Percentiles rank a stretch among this genome's conserved stretches.
phyloP scores from a whole-genome alignment of 2,329 filamentous ascomycete species.

The Chrysosporium queenslandicum region DNA sequence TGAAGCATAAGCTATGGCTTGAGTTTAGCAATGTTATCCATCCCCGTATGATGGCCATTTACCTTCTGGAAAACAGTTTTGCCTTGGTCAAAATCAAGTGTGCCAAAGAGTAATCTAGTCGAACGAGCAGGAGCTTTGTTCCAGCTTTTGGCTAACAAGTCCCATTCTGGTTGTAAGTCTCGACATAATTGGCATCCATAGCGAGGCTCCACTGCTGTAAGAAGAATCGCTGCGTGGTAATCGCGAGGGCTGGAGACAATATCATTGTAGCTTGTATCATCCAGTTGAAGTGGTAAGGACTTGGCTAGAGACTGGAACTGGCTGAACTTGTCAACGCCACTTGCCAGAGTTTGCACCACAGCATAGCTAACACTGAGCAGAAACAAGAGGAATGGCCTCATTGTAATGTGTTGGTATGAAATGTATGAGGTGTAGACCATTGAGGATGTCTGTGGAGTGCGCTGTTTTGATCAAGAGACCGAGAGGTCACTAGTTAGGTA shows the following conservation, averaged over 20 bases:
- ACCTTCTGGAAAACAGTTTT: conserved; percentile 80
- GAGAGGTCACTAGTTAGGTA: too few relatives aligned
- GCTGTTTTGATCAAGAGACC: too few relatives aligned
- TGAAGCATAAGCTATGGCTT: conserved; percentile 67
- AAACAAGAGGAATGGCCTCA: neutral
- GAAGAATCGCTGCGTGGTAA: conserved; percentile 68
- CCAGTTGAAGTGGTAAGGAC: conserved; percentile 57
- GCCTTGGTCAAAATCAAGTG: conserved; percentile 79
- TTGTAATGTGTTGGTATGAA: too few relatives aligned
- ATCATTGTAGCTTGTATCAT: conserved; percentile 63
- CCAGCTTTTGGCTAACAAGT: conserved; percentile 78
- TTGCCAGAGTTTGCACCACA: neutral
- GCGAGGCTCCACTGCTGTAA: conserved; percentile 74
- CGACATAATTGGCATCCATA: conserved; percentile 79
- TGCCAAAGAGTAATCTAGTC: conserved; percentile 60
- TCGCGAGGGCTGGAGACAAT: conserved; percentile 70
- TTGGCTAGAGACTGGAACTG: conserved; percentile 5
- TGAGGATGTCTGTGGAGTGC: too few relatives aligned
- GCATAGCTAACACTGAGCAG: neutral
- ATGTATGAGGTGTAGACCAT: too few relatives aligned
- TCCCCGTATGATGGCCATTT: conserved; percentile 24
- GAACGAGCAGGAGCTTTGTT: conserved; percentile 55
- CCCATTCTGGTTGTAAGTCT: conserved; percentile 92
- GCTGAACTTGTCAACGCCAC: neutral
- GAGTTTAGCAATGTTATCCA: conserved; percentile 4